These are phyloP conservation scores for Neurospora intermedia DNA, from an alignment of 495 filamentous ascomycete genomes.

Conservation along the genomic window DNA sequence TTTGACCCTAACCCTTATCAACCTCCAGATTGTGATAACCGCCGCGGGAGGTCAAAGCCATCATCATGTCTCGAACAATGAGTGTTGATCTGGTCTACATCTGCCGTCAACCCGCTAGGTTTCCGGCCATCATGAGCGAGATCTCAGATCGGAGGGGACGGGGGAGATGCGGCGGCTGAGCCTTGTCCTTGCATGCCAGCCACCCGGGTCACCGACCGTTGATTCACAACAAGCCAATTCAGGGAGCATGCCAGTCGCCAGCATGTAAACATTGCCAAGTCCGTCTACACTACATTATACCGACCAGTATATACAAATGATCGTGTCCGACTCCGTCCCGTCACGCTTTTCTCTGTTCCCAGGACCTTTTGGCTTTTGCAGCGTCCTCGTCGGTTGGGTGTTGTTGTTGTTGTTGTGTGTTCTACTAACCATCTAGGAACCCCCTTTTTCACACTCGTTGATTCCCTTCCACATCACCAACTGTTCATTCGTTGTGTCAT, in stretches of 20 bases:
- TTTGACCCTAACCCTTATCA: not conserved
- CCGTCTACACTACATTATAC: not conserved
- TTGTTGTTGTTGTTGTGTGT: not conserved
- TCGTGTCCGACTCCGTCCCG: not conserved
- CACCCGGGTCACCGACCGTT: not conserved
- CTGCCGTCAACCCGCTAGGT: not conserved
- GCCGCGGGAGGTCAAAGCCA: not conserved
- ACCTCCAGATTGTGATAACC: not conserved
- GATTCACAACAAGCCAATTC: not conserved
- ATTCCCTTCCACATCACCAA: not conserved
- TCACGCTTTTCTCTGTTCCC: not conserved
- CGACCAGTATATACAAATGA: not conserved
- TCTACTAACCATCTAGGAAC: not conserved
- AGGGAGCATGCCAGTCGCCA: not conserved
- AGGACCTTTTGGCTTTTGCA: not conserved
- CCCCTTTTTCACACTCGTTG: not conserved
- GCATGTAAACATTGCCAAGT: not conserved
- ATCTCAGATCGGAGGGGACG: not conserved
- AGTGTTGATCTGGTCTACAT: not conserved
- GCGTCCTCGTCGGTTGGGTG: not conserved
- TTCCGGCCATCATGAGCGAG: not conserved
- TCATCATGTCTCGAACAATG: not conserved
- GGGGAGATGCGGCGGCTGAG: not conserved
- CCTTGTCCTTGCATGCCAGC: not conserved
- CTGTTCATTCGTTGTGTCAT: not conserved